These are phyloP conservation scores for Hydnomerulius pinastri DNA, from an alignment of 768 basidiomycete species.

Conservation along the genomic window DNA sequence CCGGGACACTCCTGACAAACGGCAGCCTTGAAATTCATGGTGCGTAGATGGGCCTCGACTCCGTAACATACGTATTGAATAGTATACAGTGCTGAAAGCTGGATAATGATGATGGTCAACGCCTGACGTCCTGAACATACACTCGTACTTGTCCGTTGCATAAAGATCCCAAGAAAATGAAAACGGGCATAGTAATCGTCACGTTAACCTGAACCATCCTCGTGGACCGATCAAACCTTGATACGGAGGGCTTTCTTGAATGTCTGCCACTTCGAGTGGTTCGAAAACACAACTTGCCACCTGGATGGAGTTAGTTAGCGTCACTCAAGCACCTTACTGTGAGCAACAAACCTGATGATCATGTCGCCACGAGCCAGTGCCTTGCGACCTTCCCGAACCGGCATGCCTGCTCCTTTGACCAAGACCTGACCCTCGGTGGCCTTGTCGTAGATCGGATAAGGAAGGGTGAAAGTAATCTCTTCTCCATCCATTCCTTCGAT, in stretches of 20 bases:
- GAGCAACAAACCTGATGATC: conserved; percentile 51
- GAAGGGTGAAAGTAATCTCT: conserved; percentile 50
- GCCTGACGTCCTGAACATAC: conserved; percentile 7
- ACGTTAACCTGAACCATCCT: conserved; percentile 7
- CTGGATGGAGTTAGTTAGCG: conserved; percentile 9
- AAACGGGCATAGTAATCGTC: conserved; percentile 22
- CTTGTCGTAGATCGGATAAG: conserved; percentile 51
- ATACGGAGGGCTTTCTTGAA: conserved; percentile 31
- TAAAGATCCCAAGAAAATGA: conserved; percentile 15
- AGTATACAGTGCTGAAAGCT: conserved; percentile 29
- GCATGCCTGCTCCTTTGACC: conserved; percentile 70
- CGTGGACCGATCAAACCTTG: conserved; percentile 20
- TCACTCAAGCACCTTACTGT: conserved; percentile 5
- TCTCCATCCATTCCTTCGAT: conserved; percentile 62
- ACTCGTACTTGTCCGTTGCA: conserved; percentile 16
- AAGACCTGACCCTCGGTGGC: conserved; percentile 49
- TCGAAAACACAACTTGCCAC: conserved; percentile 34
- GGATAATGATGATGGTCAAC: conserved; percentile 10
- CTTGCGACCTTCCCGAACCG: conserved; percentile 52
- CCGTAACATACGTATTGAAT: conserved; percentile 17
- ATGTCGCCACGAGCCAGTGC: conserved; percentile 62
- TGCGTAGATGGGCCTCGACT: conserved; percentile 2
- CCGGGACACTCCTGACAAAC: too few relatives aligned
- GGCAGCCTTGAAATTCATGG: too few relatives aligned
- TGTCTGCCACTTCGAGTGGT: conserved; percentile 34